Base-by-base conservation (phyloP, 2,329 filamentous ascomycete genomes). In the Claviceps humidiphila region DNA sequence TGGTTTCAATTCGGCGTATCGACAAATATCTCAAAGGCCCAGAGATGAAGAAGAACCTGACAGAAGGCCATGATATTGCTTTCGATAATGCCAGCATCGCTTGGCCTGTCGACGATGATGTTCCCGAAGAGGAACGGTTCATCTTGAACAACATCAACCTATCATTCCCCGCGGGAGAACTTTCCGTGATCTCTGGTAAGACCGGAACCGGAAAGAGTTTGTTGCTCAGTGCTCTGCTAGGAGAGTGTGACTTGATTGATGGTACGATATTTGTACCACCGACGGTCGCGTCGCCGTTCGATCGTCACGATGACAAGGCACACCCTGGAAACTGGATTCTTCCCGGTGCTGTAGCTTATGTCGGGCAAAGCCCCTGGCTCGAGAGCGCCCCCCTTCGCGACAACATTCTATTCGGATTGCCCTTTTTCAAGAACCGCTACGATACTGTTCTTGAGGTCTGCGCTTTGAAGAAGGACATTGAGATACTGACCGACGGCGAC, bases 311-410 rank as follows among this genome's bases (percentile, higher is more conserved):
- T 58, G 63, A 68, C 50, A 77, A 81, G 55, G 85, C 85, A 2
- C 84, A 78, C 47, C 70, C 63, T 46, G 72, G 66, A 37, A 76
- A 87, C 57, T 89, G 86, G 86, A 81, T 85, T 45, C 74, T 89
- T 16, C 76, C 82, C 7, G 75, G 76, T 2, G 77, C 84, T 1
- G 76, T 89, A 47, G 87, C 87, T 0, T 91, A 83, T 58, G 84
- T 90, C 38, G 80, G 84, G 1, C 86, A 90, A 62, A 88, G 85
- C 7, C 87, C 87, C 0, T 93, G 87, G 87, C 87, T 93, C 48
- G 87, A 91, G 61, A 91, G 90, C 59, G 85, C 84, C 1, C 85
- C 81, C 5, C 82, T 94, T 55, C 81, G 77, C 52, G 82, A 89
- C 45, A 94, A 93, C 58, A 85, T 93, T 49, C 65, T 88, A 0